phyloP scores from a whole-genome alignment of 179 eudicot genomes.

The Spergularia azorica region DNA sequence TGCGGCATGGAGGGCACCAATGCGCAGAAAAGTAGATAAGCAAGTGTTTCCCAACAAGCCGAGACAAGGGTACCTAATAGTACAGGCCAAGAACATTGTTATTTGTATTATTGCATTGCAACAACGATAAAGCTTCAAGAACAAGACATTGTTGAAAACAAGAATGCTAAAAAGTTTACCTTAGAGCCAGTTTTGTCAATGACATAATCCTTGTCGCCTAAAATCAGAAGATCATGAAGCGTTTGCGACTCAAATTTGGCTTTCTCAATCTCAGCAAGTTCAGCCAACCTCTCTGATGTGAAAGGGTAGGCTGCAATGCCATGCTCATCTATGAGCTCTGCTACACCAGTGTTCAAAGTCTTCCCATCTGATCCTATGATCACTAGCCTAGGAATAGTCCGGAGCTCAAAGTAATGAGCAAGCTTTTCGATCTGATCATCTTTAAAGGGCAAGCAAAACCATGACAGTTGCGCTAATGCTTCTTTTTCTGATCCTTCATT shows the following conservation, averaged over 20 bases:
- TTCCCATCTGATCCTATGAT: conserved; percentile 71
- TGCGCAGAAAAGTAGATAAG: conserved; percentile 76
- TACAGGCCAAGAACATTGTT: neutral
- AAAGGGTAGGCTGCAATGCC: conserved; percentile 69
- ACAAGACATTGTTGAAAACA: neutral
- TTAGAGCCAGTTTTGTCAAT: conserved; percentile 52
- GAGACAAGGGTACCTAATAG: conserved; percentile 54
- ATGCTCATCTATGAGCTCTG: conserved; percentile 58
- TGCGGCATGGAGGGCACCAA: conserved; percentile 86
- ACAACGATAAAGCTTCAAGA: neutral
- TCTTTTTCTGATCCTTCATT: conserved; percentile 41
- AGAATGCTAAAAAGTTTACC: conserved; percentile 34
- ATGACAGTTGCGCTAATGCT: conserved; percentile 41
- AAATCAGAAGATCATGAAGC: conserved; percentile 67
- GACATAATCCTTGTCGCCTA: conserved; percentile 54
- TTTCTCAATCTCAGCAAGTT: conserved; percentile 62
- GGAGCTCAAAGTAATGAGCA: conserved; percentile 57
- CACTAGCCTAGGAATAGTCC: conserved; percentile 55
- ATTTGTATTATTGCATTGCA: neutral
- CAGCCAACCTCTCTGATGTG: conserved; percentile 57
- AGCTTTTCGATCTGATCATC: conserved; percentile 56
- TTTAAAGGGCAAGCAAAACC: conserved; percentile 65
- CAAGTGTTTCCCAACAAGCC: conserved; percentile 66
- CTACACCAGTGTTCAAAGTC: conserved; percentile 53
- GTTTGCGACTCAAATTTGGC: conserved; percentile 63